Conservation (phyloP, 305 asterid genomes). For the Fraxinus baroniana region DNA sequence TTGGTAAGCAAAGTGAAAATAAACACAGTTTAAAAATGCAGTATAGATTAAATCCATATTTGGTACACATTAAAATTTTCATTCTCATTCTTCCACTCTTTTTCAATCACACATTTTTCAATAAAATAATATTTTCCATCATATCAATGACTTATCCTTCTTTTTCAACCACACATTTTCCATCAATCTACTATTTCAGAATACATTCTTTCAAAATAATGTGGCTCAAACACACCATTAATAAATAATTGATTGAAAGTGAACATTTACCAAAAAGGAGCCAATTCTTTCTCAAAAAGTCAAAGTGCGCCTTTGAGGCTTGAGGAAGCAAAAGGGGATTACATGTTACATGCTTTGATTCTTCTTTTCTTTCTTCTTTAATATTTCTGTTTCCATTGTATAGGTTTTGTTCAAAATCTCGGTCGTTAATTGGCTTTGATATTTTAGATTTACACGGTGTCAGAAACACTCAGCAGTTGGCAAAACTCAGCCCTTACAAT, state of each 20-base stretch:
- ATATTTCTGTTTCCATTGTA: neutral
- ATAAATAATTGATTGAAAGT: neutral
- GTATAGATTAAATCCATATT: neutral
- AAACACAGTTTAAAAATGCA: neutral
- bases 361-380: neutral
- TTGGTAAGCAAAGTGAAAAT: neutral
- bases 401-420: neutral
- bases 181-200: too few species aligned
- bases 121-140: too few species aligned
- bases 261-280: neutral
- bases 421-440: neutral
- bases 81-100: too few species aligned
- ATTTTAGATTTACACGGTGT: neutral
- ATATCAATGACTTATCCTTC: too few species aligned
- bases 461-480: neutral
- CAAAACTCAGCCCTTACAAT: neutral
- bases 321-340: neutral
- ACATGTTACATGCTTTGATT: neutral
- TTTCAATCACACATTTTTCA: too few species aligned
- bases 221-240: too few species aligned
- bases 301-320: neutral
- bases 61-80: too few species aligned
- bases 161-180: too few species aligned
- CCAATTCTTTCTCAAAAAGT: neutral
- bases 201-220: too few species aligned